Base-by-base conservation (phyloP, 208 protist species). In the Crithidia expoeki region DNA sequence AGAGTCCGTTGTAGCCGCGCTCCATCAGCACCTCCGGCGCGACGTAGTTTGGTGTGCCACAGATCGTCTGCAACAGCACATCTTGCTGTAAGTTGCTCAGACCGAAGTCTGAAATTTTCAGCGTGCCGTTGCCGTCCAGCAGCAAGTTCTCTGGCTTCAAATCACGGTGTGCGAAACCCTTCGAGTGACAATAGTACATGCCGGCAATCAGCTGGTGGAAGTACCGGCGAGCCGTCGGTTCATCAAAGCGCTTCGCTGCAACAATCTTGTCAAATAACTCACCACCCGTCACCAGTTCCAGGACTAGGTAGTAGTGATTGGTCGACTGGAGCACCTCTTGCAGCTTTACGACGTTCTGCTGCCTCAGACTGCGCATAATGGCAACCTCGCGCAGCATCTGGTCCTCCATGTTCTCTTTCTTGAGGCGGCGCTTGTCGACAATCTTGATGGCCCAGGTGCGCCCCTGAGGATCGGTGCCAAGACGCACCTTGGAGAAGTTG, bases 201-300 rank as follows among this genome's bases (percentile, higher is more conserved):
- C 94, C 96, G 7, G 87, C 79, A 32, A 99, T 97, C n/a, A 99
- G 83, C 81, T 99, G 96, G 61, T 98, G 96, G 72, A 99, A 99
- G 81, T 98, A 99, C 12, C 76, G 49, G 4, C 96, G 84, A 16
- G 93, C 94, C 2, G 80, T 93, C 10, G 66, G 51, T 71, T 98
- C 97, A 27, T 86, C 70, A 49, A 98, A 97, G 46, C 84, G 82
- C 59, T 94, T 95, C 27, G 84, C 87, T 7, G 65, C 60, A 0
- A 88, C 82, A 59, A 99, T 97, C 55, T 92, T 94, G 30, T 97
- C 91, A 38, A 98, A 98, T 30, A 99, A 74, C 83, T 98, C 95
- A 2, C 97, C 97, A 25, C 96, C 94, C 1, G 84, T 90, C 23
- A 96, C 84, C 2, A 97, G 88, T 72, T 98, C 92, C 11, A 98